phyloP scores from a whole-genome alignment of 345 rosid species.

The Erodium maritimum region DNA sequence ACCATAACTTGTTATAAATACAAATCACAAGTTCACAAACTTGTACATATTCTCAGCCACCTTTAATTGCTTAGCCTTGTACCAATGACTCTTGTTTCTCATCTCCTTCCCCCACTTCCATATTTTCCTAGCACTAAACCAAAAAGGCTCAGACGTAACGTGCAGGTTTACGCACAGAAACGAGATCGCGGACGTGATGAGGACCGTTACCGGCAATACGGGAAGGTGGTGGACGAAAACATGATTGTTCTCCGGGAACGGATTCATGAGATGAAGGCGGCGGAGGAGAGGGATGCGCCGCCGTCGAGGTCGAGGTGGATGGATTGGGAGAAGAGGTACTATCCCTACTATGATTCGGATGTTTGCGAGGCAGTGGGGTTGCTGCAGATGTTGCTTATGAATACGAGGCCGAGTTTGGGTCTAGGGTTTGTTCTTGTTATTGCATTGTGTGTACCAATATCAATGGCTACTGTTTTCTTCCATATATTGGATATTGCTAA shows the following conservation, averaged over 20 bases:
- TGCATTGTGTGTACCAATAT: conserved; percentile 34
- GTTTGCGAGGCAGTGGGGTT: conserved; percentile 41
- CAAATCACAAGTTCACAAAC: too few relatives aligned
- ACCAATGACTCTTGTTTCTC: too few relatives aligned
- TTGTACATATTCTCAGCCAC: too few relatives aligned
- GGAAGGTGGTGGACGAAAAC: conserved; percentile 42
- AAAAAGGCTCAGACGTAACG: too few relatives aligned
- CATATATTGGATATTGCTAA: conserved; percentile 13
- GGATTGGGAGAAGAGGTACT: conserved; percentile 62
- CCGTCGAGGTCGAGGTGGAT: conserved; percentile 57
- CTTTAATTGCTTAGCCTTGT: too few relatives aligned
- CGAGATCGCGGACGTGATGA: too few relatives aligned
- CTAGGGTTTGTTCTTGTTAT: conserved; percentile 32
- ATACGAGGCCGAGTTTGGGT: conserved; percentile 43
- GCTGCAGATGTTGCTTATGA: conserved; percentile 44
- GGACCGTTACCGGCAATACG: conserved; percentile 3
- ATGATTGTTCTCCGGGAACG: conserved; percentile 52
- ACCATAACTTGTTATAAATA: too few relatives aligned
- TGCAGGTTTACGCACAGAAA: too few relatives aligned
- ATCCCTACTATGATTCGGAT: conserved; percentile 29
- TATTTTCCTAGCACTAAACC: too few relatives aligned
- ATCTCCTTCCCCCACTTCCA: too few relatives aligned
- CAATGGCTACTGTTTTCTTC: conserved; percentile 21
- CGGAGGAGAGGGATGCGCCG: conserved; percentile 55
- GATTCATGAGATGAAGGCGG: conserved; percentile 50